phyloP scores from a whole-genome alignment of 768 basidiomycete species.

The Tricholoma matsutake region DNA sequence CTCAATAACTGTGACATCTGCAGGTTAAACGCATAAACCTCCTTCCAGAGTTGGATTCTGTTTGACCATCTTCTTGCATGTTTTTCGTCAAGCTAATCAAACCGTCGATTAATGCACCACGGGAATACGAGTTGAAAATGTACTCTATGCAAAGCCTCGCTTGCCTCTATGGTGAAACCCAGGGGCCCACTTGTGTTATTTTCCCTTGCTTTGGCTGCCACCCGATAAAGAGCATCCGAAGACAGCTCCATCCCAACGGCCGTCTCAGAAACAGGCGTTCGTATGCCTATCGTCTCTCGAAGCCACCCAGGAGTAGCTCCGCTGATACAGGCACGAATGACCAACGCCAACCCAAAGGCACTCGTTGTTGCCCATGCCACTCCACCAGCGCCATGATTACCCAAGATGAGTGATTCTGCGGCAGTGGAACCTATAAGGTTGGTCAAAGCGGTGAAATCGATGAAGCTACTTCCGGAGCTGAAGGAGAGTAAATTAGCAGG shows the following conservation, averaged over 20 bases:
- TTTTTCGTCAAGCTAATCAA: neutral
- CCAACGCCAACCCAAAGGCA: slow-evolving; percentile 23
- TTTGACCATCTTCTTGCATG: neutral
- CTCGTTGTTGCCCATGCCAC: slow-evolving; percentile 29
- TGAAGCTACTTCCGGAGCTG: neutral
- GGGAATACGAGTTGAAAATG: neutral
- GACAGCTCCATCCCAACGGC: neutral
- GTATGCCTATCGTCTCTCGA: slow-evolving; percentile 24
- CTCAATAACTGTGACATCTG: neutral
- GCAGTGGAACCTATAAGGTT: slow-evolving; percentile 23
- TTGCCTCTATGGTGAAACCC: neutral
- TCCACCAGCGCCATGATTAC: slow-evolving; percentile 25
- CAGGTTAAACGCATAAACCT: neutral
- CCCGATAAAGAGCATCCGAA: neutral
- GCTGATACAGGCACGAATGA: slow-evolving; percentile 23
- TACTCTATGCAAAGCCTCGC: neutral
- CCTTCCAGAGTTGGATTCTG: neutral
- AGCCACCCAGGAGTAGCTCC: slow-evolving; percentile 26
- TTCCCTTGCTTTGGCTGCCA: neutral
- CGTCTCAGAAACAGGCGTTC: slow-evolving; percentile 12
- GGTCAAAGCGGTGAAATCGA: slow-evolving; percentile 7
- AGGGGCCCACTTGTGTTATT: neutral
- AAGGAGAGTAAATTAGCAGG: neutral
- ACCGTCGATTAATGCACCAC: neutral
- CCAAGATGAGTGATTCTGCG: slow-evolving; percentile 23